Evolutionary conservation across 202 grass and related monocot genomes (phyloP).

Genomic region (Panicum hallii): DNA sequence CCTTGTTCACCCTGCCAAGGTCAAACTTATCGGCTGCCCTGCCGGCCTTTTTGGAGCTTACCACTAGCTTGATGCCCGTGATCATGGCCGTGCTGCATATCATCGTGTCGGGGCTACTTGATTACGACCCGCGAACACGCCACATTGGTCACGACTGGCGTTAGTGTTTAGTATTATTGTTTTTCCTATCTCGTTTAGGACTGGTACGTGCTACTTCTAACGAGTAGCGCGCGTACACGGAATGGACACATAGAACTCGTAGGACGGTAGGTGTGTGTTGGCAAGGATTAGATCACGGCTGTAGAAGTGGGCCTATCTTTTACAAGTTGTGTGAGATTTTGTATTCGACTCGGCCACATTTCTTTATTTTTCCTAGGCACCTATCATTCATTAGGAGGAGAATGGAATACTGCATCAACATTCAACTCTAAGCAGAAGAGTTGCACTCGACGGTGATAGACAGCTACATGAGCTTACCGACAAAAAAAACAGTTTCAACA

Average conservation of each 20-base stretch:
- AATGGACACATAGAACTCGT: neutral
- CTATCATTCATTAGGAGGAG: neutral
- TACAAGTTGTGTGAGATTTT: neutral
- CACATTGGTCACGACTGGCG: neutral
- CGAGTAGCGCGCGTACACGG: too few species aligned
- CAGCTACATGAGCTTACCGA: too few species aligned
- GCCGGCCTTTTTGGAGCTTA: neutral
- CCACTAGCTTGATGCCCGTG: slow-evolving; percentile 40
- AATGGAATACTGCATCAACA: neutral
- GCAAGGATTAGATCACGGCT: neutral
- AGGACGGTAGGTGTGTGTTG: neutral
- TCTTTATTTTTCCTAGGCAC: neutral
- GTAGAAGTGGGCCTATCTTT: neutral
- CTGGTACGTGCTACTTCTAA: neutral
- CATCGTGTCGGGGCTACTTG: slow-evolving; percentile 12
- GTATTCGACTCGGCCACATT: neutral
- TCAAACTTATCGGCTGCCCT: slow-evolving; percentile 43
- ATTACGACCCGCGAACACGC: slow-evolving; percentile 45
- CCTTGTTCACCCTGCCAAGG: neutral
- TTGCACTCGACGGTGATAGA: too few species aligned
- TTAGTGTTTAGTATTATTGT: neutral
- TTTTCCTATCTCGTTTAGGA: neutral
- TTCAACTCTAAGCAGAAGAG: neutral
- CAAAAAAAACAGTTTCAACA: neutral
- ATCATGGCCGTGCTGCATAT: too few species aligned